A percentile compares a stretch with the other conserved stretches of the same genome.
phyloP scores from a whole-genome alignment of 495 filamentous ascomycete species.

The Pseudotulostoma volvatum region DNA sequence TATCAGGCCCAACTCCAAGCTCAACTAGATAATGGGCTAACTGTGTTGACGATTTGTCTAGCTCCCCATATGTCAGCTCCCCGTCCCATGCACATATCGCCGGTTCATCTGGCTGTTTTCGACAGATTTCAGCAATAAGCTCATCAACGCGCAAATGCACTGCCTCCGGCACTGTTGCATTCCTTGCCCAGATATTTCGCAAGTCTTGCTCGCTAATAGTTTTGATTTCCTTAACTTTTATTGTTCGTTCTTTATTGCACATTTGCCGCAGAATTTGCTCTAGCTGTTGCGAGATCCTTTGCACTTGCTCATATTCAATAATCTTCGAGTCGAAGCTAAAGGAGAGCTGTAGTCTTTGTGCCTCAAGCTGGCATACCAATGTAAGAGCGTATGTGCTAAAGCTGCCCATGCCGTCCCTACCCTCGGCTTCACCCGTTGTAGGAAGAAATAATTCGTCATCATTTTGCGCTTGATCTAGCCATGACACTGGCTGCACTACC shows the following conservation, averaged over 20 bases:
- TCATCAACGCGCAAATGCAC: constrained; percentile 1
- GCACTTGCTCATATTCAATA: not conserved
- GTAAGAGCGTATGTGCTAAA: constrained; percentile 3
- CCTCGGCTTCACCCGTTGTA: not conserved
- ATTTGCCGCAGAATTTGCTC: constrained; percentile 2
- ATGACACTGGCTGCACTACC: constrained; percentile 2
- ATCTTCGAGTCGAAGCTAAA: constrained; percentile 2
- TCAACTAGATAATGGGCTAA: constrained; percentile 7
- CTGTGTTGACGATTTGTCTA: constrained; percentile 1
- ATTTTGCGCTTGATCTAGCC: too few species aligned
- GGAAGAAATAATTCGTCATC: too few species aligned
- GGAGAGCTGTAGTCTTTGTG: not conserved
- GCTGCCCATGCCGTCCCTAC: not conserved
- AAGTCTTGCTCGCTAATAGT: too few species aligned
- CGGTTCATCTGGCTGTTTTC: constrained; percentile 4
- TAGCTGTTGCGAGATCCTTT: constrained; percentile 1
- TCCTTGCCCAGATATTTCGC: constrained; percentile 2
- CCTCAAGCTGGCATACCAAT: not conserved
- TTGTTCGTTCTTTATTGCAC: too few species aligned
- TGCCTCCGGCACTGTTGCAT: not conserved
- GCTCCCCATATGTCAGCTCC: constrained; percentile 7
- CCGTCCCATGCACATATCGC: constrained; percentile 11
- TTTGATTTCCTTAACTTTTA: too few species aligned
- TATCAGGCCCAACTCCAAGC: constrained; percentile 20
- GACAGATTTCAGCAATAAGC: not conserved